Evolutionary conservation across 1,284 basidiomycete genomes (phyloP), one percentile per base, ranked within the genome.

Genomic region (Ustilago shanxiensis): DNA sequence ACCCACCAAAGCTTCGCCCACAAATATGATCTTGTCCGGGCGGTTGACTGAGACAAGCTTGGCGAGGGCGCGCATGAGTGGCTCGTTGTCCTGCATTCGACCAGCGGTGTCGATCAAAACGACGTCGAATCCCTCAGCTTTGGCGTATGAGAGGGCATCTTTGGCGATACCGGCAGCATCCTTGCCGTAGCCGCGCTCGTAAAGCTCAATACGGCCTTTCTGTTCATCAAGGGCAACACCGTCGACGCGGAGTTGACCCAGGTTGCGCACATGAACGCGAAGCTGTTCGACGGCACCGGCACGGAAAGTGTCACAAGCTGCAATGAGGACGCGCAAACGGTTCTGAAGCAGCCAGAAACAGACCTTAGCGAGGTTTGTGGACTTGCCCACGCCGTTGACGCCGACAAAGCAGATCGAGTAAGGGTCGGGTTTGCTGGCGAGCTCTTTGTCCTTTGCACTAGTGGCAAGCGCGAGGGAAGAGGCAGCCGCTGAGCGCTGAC

Each of bases 311-410:
- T 99, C 97, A 84, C 97, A 99, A 13, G 97, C 97, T 28, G 97
- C 97, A 80, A 99, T 98, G 75, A 99, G 89, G 22, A 99, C 96
- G 31, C 93, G 90, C 47, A 96, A 87, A 10, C 92, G 92, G 84
- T 99, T 99, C 87, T 99, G 96, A 53, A 99, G 91, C 22, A 99
- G 89, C 97, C 97, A 99, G 88, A 99, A 99, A 87, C 95, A 96
- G 55, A 99, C 96, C 88, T 99, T 99, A 59, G 93, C 94, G 29
- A 99, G 88, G 86, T 98, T 99, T 5, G 97, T 99, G 79, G 95
- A 97, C 88, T 99, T 99, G 58, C 97, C 97, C 22, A 99, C 97
- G 24, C 97, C 97, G 85, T 99, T 99, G 57, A 99, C 97, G n/a
- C 97, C 97, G 49, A 99, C 95, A 85, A 99, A 99, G 0, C 95